phyloP scores from a whole-genome alignment of 148 eudicot genomes.

The Linanthus parryae region DNA sequence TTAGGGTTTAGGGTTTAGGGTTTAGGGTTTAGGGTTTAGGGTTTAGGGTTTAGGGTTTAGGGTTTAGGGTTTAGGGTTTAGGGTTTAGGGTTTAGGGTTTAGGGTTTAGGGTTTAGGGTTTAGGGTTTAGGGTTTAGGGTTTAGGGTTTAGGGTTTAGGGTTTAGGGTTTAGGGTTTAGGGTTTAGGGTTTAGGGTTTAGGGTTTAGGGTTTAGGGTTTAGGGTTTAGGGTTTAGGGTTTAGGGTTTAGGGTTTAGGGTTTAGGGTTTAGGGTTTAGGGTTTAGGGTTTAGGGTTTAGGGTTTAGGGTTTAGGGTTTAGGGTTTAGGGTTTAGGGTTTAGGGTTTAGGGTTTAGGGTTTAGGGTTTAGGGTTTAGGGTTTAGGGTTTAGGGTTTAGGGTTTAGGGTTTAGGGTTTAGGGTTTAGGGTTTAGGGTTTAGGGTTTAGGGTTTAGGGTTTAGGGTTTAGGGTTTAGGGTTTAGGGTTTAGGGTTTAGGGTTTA shows the following conservation, averaged over 20 bases:
- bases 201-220: conserved; percentile 6
- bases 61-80: conserved; percentile 12
- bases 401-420: conserved; percentile 17
- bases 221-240: conserved; percentile 7
- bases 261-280: conserved; percentile 13
- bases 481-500: neutral
- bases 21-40: conserved; percentile 5
- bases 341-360: conserved; percentile 13
- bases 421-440: conserved; percentile 17
- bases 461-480: conserved; percentile 6
- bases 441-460: conserved; percentile 7
- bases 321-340: conserved; percentile 12
- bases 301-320: conserved; percentile 17
- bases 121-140: conserved; percentile 6
- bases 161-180: conserved; percentile 6
- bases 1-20: conserved; percentile 10
- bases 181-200: conserved; percentile 14
- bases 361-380: conserved; percentile 14
- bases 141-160: conserved; percentile 4
- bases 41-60: conserved; percentile 19
- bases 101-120: conserved; percentile 4
- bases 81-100: conserved; percentile 16
- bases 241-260: conserved; percentile 11
- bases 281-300: conserved; percentile 10
- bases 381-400: conserved; percentile 14